Percentiles rank a stretch among this genome's conserved stretches.
phyloP scores from a whole-genome alignment of 345 rosid genomes.

The Boechera retrofracta region DNA sequence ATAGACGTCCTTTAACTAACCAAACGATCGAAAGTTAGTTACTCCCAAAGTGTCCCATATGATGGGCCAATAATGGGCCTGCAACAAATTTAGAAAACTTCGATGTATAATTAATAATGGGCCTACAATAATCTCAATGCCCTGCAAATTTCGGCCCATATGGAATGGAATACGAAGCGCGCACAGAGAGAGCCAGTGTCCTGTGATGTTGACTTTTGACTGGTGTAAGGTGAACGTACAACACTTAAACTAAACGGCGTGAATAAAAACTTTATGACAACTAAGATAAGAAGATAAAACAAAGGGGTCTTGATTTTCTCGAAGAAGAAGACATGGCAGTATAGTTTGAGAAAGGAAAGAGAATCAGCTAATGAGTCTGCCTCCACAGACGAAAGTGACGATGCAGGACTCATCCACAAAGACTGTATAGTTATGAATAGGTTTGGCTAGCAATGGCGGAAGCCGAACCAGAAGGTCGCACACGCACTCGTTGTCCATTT shows the following conservation, averaged over 20 bases:
- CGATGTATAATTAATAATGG: neutral
- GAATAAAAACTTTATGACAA: constrained; percentile 23
- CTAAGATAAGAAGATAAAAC: constrained; percentile 29
- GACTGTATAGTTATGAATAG: constrained; percentile 63
- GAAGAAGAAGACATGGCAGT: constrained; percentile 36
- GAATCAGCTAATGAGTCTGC: constrained; percentile 51
- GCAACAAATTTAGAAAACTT: neutral
- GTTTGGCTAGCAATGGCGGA: constrained; percentile 74
- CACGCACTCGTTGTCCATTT: constrained; percentile 73
- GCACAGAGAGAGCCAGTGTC: neutral
- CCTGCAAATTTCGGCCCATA: constrained; percentile 7
- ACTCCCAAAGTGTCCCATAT: neutral
- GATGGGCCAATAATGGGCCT: constrained; percentile 12
- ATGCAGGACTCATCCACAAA: constrained; percentile 59
- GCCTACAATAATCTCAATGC: constrained; percentile 15
- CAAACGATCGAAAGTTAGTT: neutral
- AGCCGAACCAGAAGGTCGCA: constrained; percentile 76
- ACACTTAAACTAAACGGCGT: constrained; percentile 6
- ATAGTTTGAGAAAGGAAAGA: neutral
- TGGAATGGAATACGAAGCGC: neutral
- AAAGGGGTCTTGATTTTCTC: neutral
- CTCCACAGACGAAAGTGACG: constrained; percentile 59
- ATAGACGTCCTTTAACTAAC: neutral
- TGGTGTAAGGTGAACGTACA: constrained; percentile 15
- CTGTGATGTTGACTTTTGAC: constrained; percentile 4